Percentiles rank a stretch among this genome's conserved stretches.
Conservation (phyloP, 2,329 filamentous ascomycete genomes). For the Gaeumannomyces sp. region DNA sequence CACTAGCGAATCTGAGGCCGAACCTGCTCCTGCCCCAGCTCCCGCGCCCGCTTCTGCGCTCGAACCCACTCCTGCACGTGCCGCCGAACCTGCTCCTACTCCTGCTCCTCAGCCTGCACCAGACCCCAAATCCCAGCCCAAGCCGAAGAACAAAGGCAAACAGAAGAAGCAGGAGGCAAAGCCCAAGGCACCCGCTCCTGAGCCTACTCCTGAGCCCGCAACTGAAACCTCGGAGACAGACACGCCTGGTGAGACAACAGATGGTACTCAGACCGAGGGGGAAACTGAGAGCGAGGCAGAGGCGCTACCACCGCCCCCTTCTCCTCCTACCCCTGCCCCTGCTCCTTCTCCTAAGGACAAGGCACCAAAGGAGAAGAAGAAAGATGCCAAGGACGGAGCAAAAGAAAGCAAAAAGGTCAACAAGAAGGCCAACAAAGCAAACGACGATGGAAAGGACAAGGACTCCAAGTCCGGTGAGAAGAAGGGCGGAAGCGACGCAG, state of each 20-base stretch:
- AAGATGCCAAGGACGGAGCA: not conserved
- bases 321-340: not conserved
- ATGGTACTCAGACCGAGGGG: slow-evolving; percentile 11
- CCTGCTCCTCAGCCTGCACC: not conserved
- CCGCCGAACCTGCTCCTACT: not conserved
- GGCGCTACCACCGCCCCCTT: slow-evolving; percentile 14
- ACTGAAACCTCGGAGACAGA: not conserved
- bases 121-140: not conserved
- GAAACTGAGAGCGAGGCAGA: slow-evolving; percentile 13
- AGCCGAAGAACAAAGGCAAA: slow-evolving; percentile 6
- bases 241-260: slow-evolving; percentile 7
- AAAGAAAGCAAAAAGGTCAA: slow-evolving; percentile 11
- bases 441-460: not conserved
- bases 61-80: not conserved
- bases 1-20: slow-evolving; percentile 6
- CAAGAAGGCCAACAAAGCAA: slow-evolving; percentile 7
- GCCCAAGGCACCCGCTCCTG: slow-evolving; percentile 7
- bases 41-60: not conserved
- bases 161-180: slow-evolving; percentile 8
- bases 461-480: not conserved
- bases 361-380: slow-evolving; percentile 10
- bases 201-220: not conserved
- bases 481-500: not conserved
- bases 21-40: not conserved
- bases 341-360: slow-evolving; percentile 8